A percentile compares a stretch with the other conserved stretches of the same genome.
Evolutionary conservation across 352 stramenopile genomes (phyloP).

Genomic region (Phytophthora pluvialis): DNA sequence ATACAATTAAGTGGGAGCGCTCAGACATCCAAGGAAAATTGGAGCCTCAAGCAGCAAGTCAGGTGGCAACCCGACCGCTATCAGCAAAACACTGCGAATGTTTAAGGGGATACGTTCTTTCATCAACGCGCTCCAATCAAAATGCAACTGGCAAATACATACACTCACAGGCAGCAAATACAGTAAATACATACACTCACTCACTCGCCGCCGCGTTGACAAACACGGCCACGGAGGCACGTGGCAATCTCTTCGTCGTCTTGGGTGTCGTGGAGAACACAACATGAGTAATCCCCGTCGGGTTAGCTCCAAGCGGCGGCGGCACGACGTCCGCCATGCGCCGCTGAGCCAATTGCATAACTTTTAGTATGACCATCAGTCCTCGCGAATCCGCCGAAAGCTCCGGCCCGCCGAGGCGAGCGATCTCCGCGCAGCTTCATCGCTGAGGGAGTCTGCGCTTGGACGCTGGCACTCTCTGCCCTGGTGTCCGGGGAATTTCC

Average conservation of each 20-base stretch:
- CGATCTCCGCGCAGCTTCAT: constrained; percentile 72
- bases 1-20: constrained; percentile 26
- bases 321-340: constrained; percentile 65
- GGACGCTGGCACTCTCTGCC: constrained; percentile 86
- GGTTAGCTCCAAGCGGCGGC: constrained; percentile 83
- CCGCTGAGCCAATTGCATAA: constrained; percentile 92
- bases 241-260: constrained; percentile 37
- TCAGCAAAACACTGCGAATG: constrained; percentile 88
- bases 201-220: constrained; percentile 35
- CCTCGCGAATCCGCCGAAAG: constrained; percentile 63
- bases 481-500: constrained; percentile 92
- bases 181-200: constrained; percentile 20
- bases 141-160: constrained; percentile 16
- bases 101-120: constrained; percentile 82
- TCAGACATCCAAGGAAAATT: constrained; percentile 75
- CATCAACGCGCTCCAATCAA: constrained; percentile 65
- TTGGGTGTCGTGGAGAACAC: constrained; percentile 90
- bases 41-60: constrained; percentile 63
- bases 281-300: constrained; percentile 93
- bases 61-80: constrained; percentile 67
- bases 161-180: neutral
- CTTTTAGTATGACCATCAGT: constrained; percentile 92
- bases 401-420: constrained; percentile 29
- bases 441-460: constrained; percentile 79
- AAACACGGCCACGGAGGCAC: constrained; percentile 38